A percentile compares a stretch with the other conserved stretches of the same genome.
Evolutionary conservation across 2,329 filamentous ascomycete species (phyloP).

Genomic region (Aureobasidium lini): DNA sequence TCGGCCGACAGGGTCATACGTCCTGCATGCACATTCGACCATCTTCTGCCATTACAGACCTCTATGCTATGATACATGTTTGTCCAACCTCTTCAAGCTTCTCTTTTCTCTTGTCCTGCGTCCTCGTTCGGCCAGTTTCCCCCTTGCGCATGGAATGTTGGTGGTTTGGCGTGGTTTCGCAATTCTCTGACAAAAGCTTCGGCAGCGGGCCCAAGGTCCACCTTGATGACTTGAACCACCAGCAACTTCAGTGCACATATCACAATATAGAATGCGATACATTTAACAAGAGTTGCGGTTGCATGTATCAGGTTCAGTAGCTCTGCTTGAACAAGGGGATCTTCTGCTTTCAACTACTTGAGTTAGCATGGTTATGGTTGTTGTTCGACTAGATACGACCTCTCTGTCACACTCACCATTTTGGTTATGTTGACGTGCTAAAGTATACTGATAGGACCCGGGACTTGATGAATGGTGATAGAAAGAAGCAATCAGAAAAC

Average conservation of each 20-base stretch:
- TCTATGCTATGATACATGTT: neutral
- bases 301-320: neutral
- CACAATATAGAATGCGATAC: neutral
- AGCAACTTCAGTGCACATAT: neutral
- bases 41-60: neutral
- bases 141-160: neutral
- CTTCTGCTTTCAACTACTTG: neutral
- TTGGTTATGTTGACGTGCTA: too few species aligned
- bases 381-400: too few species aligned
- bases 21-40: neutral
- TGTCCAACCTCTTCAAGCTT: neutral
- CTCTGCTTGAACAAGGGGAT: neutral
- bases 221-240: neutral
- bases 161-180: neutral
- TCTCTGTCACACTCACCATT: neutral
- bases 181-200: neutral
- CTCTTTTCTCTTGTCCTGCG: neutral
- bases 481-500: too few species aligned
- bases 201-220: neutral
- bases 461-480: too few species aligned
- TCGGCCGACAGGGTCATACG: neutral
- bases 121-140: neutral
- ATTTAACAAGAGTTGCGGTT: neutral
- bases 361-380: too few species aligned
- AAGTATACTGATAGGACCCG: too few species aligned